A percentile compares a stretch with the other conserved stretches of the same genome.
phyloP scores from a whole-genome alignment of 192 early-diverging fungal species.

The Backusella luteola region DNA sequence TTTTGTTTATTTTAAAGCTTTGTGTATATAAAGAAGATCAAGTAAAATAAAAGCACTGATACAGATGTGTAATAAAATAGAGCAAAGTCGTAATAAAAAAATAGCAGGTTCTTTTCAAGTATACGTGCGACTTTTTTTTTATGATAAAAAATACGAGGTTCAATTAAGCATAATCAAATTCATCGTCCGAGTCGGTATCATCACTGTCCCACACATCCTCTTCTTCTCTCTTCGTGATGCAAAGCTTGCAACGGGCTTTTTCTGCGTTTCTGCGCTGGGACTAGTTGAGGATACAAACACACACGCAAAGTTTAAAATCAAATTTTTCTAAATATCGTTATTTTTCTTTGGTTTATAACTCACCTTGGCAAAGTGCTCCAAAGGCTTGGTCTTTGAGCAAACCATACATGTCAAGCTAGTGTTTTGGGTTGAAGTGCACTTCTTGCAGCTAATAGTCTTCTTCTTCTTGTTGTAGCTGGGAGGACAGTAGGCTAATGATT shows the following conservation, averaged over 20 bases:
- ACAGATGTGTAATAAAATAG: background rate
- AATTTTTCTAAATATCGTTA: background rate
- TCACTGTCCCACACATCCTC: constrained; percentile 39
- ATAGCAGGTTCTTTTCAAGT: too few species aligned
- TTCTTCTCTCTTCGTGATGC: constrained; percentile 42
- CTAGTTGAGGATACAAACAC: constrained; percentile 8
- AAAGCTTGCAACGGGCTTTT: constrained; percentile 37
- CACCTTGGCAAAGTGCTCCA: constrained; percentile 43
- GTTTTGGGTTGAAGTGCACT: constrained; percentile 35
- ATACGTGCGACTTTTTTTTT: too few species aligned
- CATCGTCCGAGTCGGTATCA: constrained; percentile 28
- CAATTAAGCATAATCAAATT: background rate
- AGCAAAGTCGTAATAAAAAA: background rate
- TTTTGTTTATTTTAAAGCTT: background rate
- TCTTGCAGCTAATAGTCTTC: constrained; percentile 41
- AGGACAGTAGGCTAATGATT: constrained; percentile 31
- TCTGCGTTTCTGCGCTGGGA: constrained; percentile 44
- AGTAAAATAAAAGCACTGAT: background rate
- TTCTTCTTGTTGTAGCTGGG: constrained; percentile 26
- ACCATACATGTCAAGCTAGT: constrained; percentile 38
- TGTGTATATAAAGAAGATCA: too few species aligned
- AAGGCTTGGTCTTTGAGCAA: constrained; percentile 33
- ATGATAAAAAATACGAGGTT: background rate
- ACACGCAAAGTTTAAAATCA: background rate
- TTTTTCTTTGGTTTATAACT: background rate